These are phyloP conservation scores for Monosporascus sp. DNA, from an alignment of 2,329 filamentous ascomycete genomes.

Conservation along the genomic window DNA sequence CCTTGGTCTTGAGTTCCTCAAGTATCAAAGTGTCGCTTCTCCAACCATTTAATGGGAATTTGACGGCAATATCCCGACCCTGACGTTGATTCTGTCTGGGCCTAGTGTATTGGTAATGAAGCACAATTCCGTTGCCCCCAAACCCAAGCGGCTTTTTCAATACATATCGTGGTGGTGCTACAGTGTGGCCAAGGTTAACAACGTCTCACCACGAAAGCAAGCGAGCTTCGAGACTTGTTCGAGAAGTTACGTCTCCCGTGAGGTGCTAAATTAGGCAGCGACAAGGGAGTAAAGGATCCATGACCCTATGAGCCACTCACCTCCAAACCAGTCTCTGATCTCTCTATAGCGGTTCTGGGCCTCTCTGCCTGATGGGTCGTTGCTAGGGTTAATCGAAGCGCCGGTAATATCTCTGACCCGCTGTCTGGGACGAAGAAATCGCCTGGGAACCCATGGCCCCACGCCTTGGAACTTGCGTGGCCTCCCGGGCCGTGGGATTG, in stretches of 20 bases:
- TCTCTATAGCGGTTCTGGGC: not conserved
- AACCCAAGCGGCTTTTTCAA: constrained; percentile 1
- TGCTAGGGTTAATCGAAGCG: not conserved
- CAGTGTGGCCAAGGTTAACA: not conserved
- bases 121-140: constrained; percentile 2
- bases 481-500: too few relatives aligned
- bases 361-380: not conserved
- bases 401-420: not conserved
- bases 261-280: not conserved
- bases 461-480: not conserved
- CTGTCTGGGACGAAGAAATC: not conserved
- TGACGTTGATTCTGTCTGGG: not conserved
- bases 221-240: not conserved
- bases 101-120: not conserved
- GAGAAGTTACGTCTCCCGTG: too few relatives aligned
- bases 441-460: not conserved
- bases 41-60: constrained; percentile 3
- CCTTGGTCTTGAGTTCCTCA: not conserved
- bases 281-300: not conserved
- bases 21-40: not conserved
- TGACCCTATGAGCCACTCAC: not conserved
- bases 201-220: not conserved
- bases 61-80: constrained; percentile 9
- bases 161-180: not conserved
- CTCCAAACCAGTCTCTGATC: not conserved